These are phyloP conservation scores for Fusarium liriodendri DNA, from an alignment of 2,329 filamentous ascomycete species.

Conservation along the genomic window DNA sequence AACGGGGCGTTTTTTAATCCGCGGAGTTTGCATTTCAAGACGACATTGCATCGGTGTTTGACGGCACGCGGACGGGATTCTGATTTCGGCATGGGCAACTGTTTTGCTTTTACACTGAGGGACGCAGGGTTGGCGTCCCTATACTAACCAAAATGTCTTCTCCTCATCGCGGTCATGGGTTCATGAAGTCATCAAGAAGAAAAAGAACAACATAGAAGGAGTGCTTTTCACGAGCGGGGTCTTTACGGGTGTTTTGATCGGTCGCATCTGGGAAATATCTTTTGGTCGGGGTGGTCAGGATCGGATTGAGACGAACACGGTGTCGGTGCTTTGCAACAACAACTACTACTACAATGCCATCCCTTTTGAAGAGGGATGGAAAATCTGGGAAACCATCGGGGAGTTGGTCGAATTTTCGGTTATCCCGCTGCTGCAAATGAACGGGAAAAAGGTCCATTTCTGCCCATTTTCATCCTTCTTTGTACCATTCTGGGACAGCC, in stretches of 20 bases:
- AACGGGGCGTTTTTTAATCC: conserved; percentile 49
- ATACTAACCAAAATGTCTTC: conserved; percentile 48
- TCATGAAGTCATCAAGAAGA: conserved; percentile 58
- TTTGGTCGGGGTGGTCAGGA: conserved; percentile 47
- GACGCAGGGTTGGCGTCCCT: conserved; percentile 38
- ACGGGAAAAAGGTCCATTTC: conserved; percentile 44
- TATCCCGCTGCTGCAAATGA: conserved; percentile 46
- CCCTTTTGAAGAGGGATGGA: conserved; percentile 44
- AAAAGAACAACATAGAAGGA: conserved; percentile 60
- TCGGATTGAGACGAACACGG: conserved; percentile 48
- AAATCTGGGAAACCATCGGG: conserved; percentile 48
- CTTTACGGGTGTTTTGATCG: conserved; percentile 51
- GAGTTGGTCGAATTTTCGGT: conserved; percentile 52
- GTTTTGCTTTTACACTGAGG: conserved; percentile 46
- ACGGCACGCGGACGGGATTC: conserved; percentile 38
- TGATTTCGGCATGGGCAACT: conserved; percentile 44
- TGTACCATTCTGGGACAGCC: conserved; percentile 44
- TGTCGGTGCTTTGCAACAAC: conserved; percentile 44
- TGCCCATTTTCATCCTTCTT: conserved; percentile 42
- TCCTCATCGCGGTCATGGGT: conserved; percentile 52
- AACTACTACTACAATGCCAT: conserved; percentile 30
- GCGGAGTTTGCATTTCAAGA: conserved; percentile 57
- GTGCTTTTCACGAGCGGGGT: conserved; percentile 48
- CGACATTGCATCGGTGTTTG: conserved; percentile 61
- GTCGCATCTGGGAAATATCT: conserved; percentile 49